phyloP scores from a whole-genome alignment of 1,284 basidiomycete genomes.

The Cryptococcus sp. region DNA sequence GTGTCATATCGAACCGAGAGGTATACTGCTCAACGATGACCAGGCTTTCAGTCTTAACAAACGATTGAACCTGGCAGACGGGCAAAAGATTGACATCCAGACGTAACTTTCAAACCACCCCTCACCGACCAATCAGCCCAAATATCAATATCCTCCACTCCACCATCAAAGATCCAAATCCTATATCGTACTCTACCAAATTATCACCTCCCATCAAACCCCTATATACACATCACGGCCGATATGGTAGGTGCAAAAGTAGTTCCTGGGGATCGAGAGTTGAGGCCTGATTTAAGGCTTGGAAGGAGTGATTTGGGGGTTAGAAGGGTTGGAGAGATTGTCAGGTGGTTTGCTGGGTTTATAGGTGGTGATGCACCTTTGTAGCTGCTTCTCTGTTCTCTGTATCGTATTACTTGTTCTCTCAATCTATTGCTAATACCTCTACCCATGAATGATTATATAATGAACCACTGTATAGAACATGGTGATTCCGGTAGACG shows the following conservation, averaged over 20 bases:
- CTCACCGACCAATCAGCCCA: conserved; percentile 8
- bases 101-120: background rate
- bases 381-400: too few species aligned
- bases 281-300: conserved; percentile 38
- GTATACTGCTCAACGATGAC: too few species aligned
- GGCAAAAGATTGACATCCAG: too few species aligned
- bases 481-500: too few species aligned
- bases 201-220: conserved; percentile 19
- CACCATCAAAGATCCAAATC: conserved; percentile 19
- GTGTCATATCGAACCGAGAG: too few species aligned
- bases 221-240: conserved; percentile 9
- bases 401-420: too few species aligned
- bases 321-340: conserved; percentile 29
- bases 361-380: conserved; percentile 29
- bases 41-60: too few species aligned
- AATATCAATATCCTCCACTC: conserved; percentile 25
- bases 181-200: conserved; percentile 40
- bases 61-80: too few species aligned
- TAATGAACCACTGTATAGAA: too few species aligned
- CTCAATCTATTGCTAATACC: too few species aligned
- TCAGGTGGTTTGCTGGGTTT: conserved; percentile 38
- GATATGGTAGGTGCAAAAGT: conserved; percentile 3
- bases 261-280: conserved; percentile 19
- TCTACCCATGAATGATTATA: too few species aligned
- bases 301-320: conserved; percentile 35